Percentiles rank a stretch among this genome's conserved stretches.
Conservation (phyloP, 2,329 filamentous ascomycete genomes). For the Phaeosphaeriaceae sp. region DNA sequence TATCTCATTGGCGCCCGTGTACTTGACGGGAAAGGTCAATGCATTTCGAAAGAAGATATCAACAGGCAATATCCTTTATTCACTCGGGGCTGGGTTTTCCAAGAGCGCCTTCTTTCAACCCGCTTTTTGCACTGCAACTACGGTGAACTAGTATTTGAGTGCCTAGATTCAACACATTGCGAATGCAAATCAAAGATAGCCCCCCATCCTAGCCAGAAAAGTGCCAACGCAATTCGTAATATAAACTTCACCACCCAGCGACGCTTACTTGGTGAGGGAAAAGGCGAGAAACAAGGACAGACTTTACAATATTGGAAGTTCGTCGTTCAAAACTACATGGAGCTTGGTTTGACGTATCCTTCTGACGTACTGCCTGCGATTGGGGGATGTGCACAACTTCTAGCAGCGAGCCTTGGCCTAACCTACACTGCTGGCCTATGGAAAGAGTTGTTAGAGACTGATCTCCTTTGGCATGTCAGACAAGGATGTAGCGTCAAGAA, state of each 20-base stretch:
- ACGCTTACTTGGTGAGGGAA: not conserved
- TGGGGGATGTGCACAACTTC: not conserved
- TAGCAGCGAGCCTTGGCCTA: not conserved
- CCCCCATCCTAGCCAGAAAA: not conserved
- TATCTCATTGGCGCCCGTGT: not conserved
- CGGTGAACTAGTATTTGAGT: not conserved
- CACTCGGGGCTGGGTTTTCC: conserved; percentile 11
- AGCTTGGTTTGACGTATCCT: not conserved
- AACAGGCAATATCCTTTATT: not conserved
- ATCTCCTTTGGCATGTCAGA: not conserved
- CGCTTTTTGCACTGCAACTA: conserved; percentile 6
- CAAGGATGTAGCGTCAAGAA: not conserved
- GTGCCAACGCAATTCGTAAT: not conserved
- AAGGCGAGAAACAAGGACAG: not conserved
- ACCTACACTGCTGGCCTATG: not conserved
- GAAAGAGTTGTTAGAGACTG: not conserved
- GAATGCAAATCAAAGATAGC: not conserved
- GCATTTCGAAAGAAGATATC: not conserved
- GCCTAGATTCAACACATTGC: not conserved
- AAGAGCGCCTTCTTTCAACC: conserved; percentile 14
- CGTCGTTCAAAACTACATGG: not conserved
- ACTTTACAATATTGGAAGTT: not conserved
- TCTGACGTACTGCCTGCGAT: not conserved
- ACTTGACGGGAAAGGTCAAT: not conserved
- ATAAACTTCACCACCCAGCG: not conserved